phyloP scores from a whole-genome alignment of 2,329 filamentous ascomycete species.

The Chlorencoelia australis region DNA sequence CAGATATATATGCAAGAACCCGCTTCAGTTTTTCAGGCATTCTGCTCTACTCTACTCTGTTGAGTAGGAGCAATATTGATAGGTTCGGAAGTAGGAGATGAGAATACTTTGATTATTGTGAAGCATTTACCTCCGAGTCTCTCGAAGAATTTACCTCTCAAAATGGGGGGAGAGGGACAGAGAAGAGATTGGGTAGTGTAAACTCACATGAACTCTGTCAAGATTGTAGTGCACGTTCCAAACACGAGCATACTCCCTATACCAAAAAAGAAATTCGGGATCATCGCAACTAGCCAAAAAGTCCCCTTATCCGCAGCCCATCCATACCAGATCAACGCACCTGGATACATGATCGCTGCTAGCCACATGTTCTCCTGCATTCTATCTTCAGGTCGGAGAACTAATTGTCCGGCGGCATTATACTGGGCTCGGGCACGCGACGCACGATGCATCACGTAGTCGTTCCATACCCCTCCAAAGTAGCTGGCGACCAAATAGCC shows the following conservation, averaged over 20 bases:
- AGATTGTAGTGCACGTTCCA: slow-evolving; percentile 53
- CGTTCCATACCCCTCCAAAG: slow-evolving; percentile 67
- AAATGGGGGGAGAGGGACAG: slow-evolving; percentile 26
- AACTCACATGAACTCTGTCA: slow-evolving; percentile 42
- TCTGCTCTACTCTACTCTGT: no score
- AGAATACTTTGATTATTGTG: no score
- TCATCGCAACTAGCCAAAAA: slow-evolving; percentile 50
- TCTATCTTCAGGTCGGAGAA: slow-evolving; percentile 68
- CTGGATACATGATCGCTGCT: slow-evolving; percentile 59
- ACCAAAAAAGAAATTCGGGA: slow-evolving; percentile 67
- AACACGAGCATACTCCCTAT: slow-evolving; percentile 61
- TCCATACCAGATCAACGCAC: slow-evolving; percentile 64
- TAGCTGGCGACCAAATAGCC: slow-evolving; percentile 63
- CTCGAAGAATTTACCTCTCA: slow-evolving; percentile 55
- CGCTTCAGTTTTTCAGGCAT: no score
- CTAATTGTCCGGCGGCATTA: slow-evolving; percentile 53
- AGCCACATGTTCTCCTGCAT: slow-evolving; percentile 78
- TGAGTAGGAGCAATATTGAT: no score
- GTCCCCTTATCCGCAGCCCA: slow-evolving; percentile 59
- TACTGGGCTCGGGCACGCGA: slow-evolving; percentile 60
- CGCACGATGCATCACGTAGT: slow-evolving; percentile 69
- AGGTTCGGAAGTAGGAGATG: no score
- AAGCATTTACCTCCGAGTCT: no score
- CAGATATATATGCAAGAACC: no score
- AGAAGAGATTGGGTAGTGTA: background rate